Conservation (phyloP, 2,329 filamentous ascomycete species). For the Alternaria rosae region DNA sequence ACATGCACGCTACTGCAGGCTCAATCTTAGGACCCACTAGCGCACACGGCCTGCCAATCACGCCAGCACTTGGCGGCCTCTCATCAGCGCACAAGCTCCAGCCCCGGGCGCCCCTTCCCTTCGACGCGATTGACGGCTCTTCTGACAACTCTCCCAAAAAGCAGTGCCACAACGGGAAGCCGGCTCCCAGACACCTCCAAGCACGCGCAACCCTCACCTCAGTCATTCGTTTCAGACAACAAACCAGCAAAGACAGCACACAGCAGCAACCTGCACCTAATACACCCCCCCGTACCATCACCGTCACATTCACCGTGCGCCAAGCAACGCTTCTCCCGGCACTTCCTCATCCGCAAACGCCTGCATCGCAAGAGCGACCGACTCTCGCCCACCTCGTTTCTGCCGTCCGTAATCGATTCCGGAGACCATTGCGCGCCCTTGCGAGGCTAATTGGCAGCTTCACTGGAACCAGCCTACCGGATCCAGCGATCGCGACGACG, state of each 20-base stretch:
- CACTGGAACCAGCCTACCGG: slow-evolving; percentile 8
- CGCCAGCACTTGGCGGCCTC: slow-evolving; percentile 1
- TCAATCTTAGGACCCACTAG: slow-evolving; percentile 8
- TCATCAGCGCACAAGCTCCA: slow-evolving; percentile 18
- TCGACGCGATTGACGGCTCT: slow-evolving; percentile 18
- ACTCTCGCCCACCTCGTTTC: background rate
- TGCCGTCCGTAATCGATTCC: background rate
- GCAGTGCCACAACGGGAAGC: slow-evolving; percentile 23
- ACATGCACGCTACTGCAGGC: slow-evolving; percentile 1
- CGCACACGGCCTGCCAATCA: slow-evolving; percentile 20
- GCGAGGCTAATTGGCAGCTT: slow-evolving; percentile 5
- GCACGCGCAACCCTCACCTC: slow-evolving; percentile 41
- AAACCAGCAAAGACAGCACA: slow-evolving; percentile 15
- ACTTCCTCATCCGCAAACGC: slow-evolving; percentile 25
- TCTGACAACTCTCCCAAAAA: slow-evolving; percentile 25
- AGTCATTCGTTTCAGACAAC: slow-evolving; percentile 50
- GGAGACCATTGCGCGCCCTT: slow-evolving; percentile 1
- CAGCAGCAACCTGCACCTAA: slow-evolving; percentile 20
- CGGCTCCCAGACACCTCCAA: slow-evolving; percentile 20
- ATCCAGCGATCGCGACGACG: slow-evolving; percentile 14
- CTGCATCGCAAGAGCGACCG: slow-evolving; percentile 25
- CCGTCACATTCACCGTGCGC: slow-evolving; percentile 18
- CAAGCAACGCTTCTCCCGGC: slow-evolving; percentile 31
- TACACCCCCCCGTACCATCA: slow-evolving; percentile 11
- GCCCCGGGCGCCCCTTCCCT: slow-evolving; percentile 21